Conservation (phyloP, 129 eudicot genomes). For the Deinandra increscens region DNA sequence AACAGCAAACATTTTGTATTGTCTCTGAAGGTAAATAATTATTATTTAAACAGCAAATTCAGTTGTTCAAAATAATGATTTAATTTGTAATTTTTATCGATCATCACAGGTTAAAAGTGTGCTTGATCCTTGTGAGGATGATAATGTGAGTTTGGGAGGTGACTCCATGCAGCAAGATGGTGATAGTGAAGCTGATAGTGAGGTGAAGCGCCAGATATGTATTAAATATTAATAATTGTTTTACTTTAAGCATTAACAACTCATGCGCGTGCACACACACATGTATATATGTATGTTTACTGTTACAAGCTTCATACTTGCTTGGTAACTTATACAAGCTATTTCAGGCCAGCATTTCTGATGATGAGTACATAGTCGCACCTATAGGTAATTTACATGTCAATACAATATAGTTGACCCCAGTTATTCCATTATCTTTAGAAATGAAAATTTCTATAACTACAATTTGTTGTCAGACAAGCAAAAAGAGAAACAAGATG, state of each 20-base stretch:
- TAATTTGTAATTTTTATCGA: not conserved
- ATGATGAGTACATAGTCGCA: slow-evolving; percentile 69
- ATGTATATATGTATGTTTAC: not conserved
- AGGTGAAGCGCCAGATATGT: slow-evolving; percentile 44
- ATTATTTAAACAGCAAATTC: slow-evolving; percentile 7
- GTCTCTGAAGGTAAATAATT: slow-evolving; percentile 70
- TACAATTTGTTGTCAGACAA: slow-evolving; percentile 45
- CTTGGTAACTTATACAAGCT: slow-evolving; percentile 10
- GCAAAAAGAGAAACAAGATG: slow-evolving; percentile 43
- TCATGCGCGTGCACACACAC: not conserved
- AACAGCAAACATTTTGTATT: slow-evolving; percentile 94
- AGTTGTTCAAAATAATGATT: not conserved
- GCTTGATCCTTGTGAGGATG: slow-evolving; percentile 95
- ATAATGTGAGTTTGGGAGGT: slow-evolving; percentile 71
- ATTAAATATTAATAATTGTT: not conserved
- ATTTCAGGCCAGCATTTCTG: slow-evolving; percentile 62
- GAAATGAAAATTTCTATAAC: slow-evolving; percentile 4
- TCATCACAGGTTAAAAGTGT: slow-evolving; percentile 83
- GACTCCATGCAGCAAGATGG: slow-evolving; percentile 69
- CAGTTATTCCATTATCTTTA: slow-evolving; percentile 1
- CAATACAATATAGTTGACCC: not conserved
- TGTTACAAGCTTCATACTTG: slow-evolving; percentile 16
- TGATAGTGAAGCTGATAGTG: slow-evolving; percentile 67
- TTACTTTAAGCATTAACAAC: not conserved
- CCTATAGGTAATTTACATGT: slow-evolving; percentile 60